These are phyloP conservation scores for Sugiyamaella lignohabitans DNA, from an alignment of 805 yeast species.

Conservation along the genomic window DNA sequence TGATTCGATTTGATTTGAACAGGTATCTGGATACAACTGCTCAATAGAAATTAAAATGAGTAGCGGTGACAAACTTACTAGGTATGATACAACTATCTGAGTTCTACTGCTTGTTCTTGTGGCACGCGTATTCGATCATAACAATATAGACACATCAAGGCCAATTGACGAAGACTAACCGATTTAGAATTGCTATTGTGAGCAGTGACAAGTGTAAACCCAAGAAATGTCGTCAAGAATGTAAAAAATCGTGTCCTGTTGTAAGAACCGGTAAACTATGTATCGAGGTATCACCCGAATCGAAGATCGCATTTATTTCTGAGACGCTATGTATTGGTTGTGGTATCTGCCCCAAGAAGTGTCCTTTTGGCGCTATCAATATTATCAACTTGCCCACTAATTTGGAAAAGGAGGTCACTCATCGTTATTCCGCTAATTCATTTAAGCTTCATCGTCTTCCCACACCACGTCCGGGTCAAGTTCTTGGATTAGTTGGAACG, in stretches of 20 bases:
- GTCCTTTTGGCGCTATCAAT: conserved; percentile 96
- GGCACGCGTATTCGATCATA: too few species aligned
- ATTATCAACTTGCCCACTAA: conserved; percentile 96
- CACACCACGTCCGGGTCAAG: conserved; percentile 98
- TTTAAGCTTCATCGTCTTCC: conserved; percentile 96
- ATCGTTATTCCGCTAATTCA: conserved; percentile 95
- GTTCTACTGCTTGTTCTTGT: too few species aligned
- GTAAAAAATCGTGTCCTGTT: conserved; percentile 95
- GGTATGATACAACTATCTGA: too few species aligned
- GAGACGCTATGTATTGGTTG: conserved; percentile 95
- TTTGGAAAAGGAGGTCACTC: conserved; percentile 86
- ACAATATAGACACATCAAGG: too few species aligned
- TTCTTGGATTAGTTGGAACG: conserved; percentile 93
- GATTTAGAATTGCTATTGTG: conserved; percentile 82
- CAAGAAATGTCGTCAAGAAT: conserved; percentile 96
- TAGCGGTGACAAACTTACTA: too few species aligned
- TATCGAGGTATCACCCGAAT: conserved; percentile 88
- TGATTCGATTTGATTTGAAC: too few species aligned
- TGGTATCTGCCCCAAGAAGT: conserved; percentile 98
- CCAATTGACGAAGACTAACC: not conserved
- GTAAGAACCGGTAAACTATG: conserved; percentile 96
- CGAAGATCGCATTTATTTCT: conserved; percentile 90
- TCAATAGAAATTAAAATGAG: too few species aligned
- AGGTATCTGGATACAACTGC: too few species aligned
- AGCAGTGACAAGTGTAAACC: conserved; percentile 94